phyloP scores from a whole-genome alignment of 495 filamentous ascomycete genomes.

The Hyaloscypha finlandica region DNA sequence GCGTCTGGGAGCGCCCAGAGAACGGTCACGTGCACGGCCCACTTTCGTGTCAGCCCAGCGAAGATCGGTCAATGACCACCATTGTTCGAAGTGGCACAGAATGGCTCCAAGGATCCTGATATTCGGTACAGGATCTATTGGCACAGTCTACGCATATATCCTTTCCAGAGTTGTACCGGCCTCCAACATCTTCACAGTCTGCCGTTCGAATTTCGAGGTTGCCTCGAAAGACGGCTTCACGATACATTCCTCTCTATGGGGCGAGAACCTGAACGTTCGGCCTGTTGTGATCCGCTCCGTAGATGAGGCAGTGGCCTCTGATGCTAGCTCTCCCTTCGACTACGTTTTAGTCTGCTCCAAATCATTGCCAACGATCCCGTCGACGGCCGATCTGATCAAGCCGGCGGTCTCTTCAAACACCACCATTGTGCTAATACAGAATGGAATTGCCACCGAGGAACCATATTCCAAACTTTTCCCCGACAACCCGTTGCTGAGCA shows the following conservation, averaged over 20 bases:
- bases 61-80: too few species aligned
- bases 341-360: conserved; percentile 55
- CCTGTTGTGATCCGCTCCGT: conserved; percentile 45
- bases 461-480: conserved; percentile 47
- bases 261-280: conserved; percentile 36
- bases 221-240: conserved; percentile 49
- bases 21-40: too few species aligned
- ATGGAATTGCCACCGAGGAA: conserved; percentile 57
- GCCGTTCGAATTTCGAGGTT: conserved; percentile 56
- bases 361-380: conserved; percentile 38
- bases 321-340: conserved; percentile 41
- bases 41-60: too few species aligned
- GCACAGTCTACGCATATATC: conserved; percentile 50
- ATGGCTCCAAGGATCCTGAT: conserved; percentile 39
- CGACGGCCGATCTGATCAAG: conserved; percentile 40
- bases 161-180: conserved; percentile 41
- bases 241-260: conserved; percentile 50
- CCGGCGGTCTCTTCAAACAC: conserved; percentile 46
- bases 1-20: too few species aligned
- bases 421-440: conserved; percentile 55
- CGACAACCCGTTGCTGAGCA: conserved; percentile 45
- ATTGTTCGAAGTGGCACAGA: too few species aligned
- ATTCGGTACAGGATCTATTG: conserved; percentile 55
- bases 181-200: conserved; percentile 49
- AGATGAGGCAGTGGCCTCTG: conserved; percentile 35